These are phyloP conservation scores for Globisporangium splendens DNA, from an alignment of 352 stramenopile species.

Conservation along the genomic window DNA sequence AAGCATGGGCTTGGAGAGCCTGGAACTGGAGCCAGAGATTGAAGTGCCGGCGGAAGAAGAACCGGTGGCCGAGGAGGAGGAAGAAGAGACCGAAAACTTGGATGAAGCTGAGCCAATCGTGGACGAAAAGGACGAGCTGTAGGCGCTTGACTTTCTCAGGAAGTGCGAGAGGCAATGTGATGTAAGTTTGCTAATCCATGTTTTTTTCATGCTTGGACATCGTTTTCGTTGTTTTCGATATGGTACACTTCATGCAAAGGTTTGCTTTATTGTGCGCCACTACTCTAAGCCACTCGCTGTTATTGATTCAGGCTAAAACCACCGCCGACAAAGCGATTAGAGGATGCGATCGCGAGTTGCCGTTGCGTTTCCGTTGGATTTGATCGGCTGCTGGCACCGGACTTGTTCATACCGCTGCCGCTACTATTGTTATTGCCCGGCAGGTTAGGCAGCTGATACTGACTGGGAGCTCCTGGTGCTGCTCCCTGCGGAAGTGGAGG, in stretches of 20 bases:
- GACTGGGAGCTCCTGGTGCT: neutral
- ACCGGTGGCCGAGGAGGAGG: constrained; percentile 24
- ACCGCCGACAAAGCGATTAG: constrained; percentile 90
- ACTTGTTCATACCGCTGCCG: constrained; percentile 7
- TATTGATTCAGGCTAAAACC: constrained; percentile 93
- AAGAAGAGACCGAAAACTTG: constrained; percentile 42
- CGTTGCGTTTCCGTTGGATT: constrained; percentile 74
- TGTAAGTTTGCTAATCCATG: neutral
- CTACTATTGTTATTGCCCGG: constrained; percentile 7
- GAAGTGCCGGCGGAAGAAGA: constrained; percentile 84
- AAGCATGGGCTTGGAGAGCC: constrained; percentile 87
- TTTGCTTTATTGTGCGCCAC: neutral
- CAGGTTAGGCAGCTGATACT: constrained; percentile 38
- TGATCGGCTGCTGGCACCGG: constrained; percentile 18
- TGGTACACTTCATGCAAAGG: neutral
- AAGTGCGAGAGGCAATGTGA: neutral
- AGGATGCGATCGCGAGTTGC: constrained; percentile 78
- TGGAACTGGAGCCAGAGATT: constrained; percentile 95
- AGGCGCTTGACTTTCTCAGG: constrained; percentile 6
- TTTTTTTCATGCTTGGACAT: neutral
- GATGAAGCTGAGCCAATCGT: constrained; percentile 17
- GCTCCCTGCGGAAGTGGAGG: constrained; percentile 1
- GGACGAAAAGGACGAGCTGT: constrained; percentile 77
- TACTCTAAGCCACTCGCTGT: neutral
- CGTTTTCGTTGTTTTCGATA: neutral